Conservation (phyloP, 345 rosid species). For the Draba incana region DNA sequence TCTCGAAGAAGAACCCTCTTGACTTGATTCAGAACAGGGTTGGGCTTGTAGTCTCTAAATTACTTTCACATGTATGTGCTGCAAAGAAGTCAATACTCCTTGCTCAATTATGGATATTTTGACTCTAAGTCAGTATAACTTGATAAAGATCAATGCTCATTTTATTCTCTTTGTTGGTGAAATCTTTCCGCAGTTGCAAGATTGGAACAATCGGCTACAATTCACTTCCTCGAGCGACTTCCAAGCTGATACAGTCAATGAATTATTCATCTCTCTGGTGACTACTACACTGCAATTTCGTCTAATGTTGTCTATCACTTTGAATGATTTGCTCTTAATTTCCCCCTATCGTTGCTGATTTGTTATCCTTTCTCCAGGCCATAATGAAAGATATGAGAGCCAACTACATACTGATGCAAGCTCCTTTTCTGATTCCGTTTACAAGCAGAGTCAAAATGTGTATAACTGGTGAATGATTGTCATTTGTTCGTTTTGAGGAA, state of each 20-base stretch:
- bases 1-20: conserved; percentile 56
- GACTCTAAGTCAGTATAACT: conserved; percentile 21
- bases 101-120: conserved; percentile 2
- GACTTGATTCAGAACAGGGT: conserved; percentile 73
- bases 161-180: conserved; percentile 32
- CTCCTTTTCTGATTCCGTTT: conserved; percentile 96
- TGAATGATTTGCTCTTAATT: too few relatives aligned
- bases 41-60: conserved; percentile 75
- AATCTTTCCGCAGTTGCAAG: conserved; percentile 70
- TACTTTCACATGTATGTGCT: conserved; percentile 82
- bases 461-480: conserved; percentile 44
- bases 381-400: conserved; percentile 80
- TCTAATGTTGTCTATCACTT: too few relatives aligned
- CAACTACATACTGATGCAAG: conserved; percentile 87
- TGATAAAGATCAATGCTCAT: conserved; percentile 29
- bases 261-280: conserved; percentile 93
- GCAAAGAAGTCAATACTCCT: conserved; percentile 19
- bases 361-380: too few relatives aligned
- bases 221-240: conserved; percentile 83
- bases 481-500: conserved; percentile 21
- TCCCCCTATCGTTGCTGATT: too few relatives aligned
- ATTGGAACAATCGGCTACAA: conserved; percentile 89
- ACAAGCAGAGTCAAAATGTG: conserved; percentile 94
- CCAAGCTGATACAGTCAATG: conserved; percentile 92
- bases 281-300: conserved; percentile 39